These are phyloP conservation scores for Fusarium xylarioides DNA, from an alignment of 2,329 filamentous ascomycete species.

Conservation along the genomic window DNA sequence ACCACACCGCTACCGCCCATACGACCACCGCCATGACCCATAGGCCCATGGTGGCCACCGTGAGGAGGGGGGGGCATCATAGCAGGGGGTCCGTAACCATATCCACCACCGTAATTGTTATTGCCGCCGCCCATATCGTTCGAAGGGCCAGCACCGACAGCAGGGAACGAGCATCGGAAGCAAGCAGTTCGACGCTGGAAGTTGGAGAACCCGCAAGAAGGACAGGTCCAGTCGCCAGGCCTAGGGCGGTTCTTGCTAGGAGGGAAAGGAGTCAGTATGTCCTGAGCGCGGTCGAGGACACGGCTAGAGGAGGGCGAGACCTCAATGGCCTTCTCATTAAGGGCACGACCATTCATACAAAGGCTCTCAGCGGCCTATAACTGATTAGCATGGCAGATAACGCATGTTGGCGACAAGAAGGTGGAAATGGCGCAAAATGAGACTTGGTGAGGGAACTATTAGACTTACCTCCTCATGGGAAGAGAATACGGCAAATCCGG, in stretches of 20 bases:
- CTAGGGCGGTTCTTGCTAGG: slow-evolving; percentile 98
- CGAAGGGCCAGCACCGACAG: slow-evolving; percentile 79
- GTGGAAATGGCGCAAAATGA: neutral
- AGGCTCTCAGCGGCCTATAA: slow-evolving; percentile 90
- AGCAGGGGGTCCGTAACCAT: slow-evolving; percentile 72
- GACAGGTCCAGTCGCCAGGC: slow-evolving; percentile 98
- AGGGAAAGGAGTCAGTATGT: slow-evolving; percentile 96
- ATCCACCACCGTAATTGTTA: slow-evolving; percentile 65
- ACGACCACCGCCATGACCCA: slow-evolving; percentile 69
- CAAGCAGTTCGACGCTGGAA: slow-evolving; percentile 98
- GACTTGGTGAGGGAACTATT: neutral
- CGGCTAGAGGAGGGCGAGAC: slow-evolving; percentile 97
- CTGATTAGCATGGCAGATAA: slow-evolving; percentile 18
- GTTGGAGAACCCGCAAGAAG: slow-evolving; percentile 98
- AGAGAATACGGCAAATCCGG: slow-evolving; percentile 97
- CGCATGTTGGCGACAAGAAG: neutral
- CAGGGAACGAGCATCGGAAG: slow-evolving; percentile 99
- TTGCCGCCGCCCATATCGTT: slow-evolving; percentile 73
- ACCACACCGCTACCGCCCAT: slow-evolving; percentile 87
- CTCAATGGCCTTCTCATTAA: slow-evolving; percentile 99
- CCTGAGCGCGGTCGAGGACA: slow-evolving; percentile 92
- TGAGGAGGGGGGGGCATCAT: slow-evolving; percentile 82
- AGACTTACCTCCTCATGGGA: slow-evolving; percentile 94
- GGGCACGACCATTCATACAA: slow-evolving; percentile 97
- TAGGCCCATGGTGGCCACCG: slow-evolving; percentile 68